Evolutionary conservation across 169 alveolate species (phyloP).

Genomic region (Plasmodium billcollinsi): DNA sequence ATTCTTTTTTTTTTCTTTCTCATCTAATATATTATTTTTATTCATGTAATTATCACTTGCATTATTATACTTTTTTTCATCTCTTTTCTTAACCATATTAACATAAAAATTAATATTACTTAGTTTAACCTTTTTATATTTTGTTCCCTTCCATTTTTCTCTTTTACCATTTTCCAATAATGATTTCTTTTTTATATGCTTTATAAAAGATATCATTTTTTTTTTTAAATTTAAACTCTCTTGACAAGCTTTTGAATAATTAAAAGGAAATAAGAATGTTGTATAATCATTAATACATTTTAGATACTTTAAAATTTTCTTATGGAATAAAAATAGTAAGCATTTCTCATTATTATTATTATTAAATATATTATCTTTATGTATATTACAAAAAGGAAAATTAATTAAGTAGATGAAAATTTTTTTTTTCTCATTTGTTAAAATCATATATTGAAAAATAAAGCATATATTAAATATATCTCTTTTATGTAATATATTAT

Average conservation of each 20-base stretch:
- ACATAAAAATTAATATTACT: neutral
- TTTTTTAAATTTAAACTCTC: constrained; percentile 37
- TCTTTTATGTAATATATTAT: neutral
- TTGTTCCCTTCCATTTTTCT: constrained; percentile 6
- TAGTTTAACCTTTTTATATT: neutral
- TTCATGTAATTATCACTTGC: neutral
- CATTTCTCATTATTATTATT: constrained; percentile 47
- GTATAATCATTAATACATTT: constrained; percentile 61
- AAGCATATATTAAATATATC: constrained; percentile 39
- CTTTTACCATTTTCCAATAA: neutral
- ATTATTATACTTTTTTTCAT: neutral
- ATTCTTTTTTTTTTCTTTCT: constrained; percentile 1
- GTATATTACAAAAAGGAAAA: constrained; percentile 57
- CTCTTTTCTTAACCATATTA: neutral
- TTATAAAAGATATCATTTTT: constrained; percentile 46
- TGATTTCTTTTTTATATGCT: constrained; percentile 1
- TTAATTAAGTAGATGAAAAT: constrained; percentile 30
- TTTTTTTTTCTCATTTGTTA: neutral
- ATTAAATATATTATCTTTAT: constrained; percentile 35
- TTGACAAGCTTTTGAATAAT: constrained; percentile 40
- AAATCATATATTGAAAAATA: constrained; percentile 45
- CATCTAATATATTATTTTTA: neutral
- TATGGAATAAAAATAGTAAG: constrained; percentile 57
- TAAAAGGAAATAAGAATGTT: constrained; percentile 57
- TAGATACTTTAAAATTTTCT: constrained; percentile 37